Base-by-base conservation (phyloP, 83 land plant species). In the Picea abies region DNA sequence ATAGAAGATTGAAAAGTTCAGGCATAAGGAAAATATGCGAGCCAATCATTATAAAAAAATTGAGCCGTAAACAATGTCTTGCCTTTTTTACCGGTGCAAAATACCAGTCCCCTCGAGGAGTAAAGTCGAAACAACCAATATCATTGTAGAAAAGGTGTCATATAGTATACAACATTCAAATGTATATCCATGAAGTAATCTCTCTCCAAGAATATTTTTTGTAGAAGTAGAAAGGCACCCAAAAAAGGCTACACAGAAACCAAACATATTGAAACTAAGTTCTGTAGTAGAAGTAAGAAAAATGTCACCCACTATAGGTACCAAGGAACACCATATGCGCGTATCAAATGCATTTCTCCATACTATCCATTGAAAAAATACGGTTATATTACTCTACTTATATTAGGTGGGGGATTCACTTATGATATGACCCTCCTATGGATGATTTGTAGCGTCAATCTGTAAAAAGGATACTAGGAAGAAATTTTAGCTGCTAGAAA, bases 221-320 rank as follows among this genome's bases (percentile, higher is more conserved):
- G 99, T 97, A 11, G 97, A 97, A 60, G 99, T 97, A 67, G 97
- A 97, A 60, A 97, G 81, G 81, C 99, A 97, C 39, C 99, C 99
- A 89, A 94, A 92, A 71, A 97, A 87, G 22, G 99, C 97, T 76
- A 97, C 99, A 83, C 88, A 86, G 76, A 97, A 97, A 52, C 99
- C 99, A 84, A 91, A 90, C 76, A 90, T 80, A 76, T 97, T 92
- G 87, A 97, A 97, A 81, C 98, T 97, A 25, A 95, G 93, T 87
- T 97, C 99, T 81, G 97, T 97, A 17, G 95, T 64, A 16, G 99
- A 97, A 32, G 99, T 91, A 6, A 97, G 93, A 60, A 97, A 87
- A 81, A 97, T 95, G 39, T 97, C 99, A 58, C 99, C 99, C 75
- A 97, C 96, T 71, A 95, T 94, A n/a, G 99, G 99, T 25, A 97